A percentile compares a stretch with the other conserved stretches of the same genome.
phyloP scores from a whole-genome alignment of 257 asterid genomes.

The Gentiana macrophylla region DNA sequence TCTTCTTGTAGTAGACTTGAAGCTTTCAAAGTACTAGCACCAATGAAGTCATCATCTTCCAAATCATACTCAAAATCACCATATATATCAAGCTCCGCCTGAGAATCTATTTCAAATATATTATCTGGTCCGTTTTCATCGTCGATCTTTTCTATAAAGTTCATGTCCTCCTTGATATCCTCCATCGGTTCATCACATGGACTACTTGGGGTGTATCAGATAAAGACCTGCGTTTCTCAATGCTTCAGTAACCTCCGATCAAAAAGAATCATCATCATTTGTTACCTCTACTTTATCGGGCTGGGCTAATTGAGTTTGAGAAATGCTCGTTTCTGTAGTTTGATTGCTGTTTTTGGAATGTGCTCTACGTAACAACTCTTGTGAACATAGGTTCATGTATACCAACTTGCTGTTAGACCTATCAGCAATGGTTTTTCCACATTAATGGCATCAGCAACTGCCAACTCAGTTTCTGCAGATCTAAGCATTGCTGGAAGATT shows the following conservation, averaged over 20 bases:
- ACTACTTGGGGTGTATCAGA: slow-evolving; percentile 86
- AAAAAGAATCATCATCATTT: slow-evolving; percentile 15
- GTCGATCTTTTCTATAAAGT: slow-evolving; percentile 26
- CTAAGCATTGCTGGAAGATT: slow-evolving; percentile 38
- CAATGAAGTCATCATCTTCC: slow-evolving; percentile 81
- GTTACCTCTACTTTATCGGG: slow-evolving; percentile 27
- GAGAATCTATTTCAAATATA: slow-evolving; percentile 58
- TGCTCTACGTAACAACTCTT: slow-evolving; percentile 64
- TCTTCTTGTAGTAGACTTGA: slow-evolving; percentile 43
- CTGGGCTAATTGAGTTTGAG: slow-evolving; percentile 28
- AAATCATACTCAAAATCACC: slow-evolving; percentile 91
- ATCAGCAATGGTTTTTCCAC: slow-evolving; percentile 77
- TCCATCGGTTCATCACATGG: slow-evolving; percentile 34
- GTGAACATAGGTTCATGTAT: slow-evolving; percentile 80
- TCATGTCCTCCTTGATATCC: slow-evolving; percentile 22
- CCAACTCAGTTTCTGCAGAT: slow-evolving; percentile 91
- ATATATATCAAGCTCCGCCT: slow-evolving; percentile 77
- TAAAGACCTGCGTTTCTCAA: slow-evolving; percentile 71
- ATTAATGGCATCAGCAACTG: slow-evolving; percentile 90
- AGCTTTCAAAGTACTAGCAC: slow-evolving; percentile 40
- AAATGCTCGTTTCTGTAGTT: slow-evolving; percentile 28
- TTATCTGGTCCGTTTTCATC: slow-evolving; percentile 60
- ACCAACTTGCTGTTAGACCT: slow-evolving; percentile 90
- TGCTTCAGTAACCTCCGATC: slow-evolving; percentile 61
- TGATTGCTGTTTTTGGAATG: slow-evolving; percentile 20